Evolutionary conservation across 495 filamentous ascomycete species (phyloP), one percentile per base, ranked within the genome.

Genomic region (Podospora sp.): DNA sequence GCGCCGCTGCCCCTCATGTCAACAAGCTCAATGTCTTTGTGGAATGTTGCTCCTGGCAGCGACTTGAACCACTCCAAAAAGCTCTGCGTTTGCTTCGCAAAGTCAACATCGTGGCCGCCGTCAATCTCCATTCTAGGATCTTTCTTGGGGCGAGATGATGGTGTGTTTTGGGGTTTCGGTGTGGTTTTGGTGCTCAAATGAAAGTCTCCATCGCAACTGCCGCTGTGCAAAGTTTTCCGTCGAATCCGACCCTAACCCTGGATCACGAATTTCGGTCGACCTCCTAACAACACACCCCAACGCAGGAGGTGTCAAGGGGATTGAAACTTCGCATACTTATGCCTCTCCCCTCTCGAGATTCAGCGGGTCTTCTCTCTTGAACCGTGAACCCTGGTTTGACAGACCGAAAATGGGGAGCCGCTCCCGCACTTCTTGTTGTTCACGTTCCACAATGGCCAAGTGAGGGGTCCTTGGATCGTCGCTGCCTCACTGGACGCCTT

Each of bases 21-120:
- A 56, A 71, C 65, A n/a, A 84, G 78, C 50, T 74, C 62, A 61
- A 83, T 83, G 49, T 79, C 72, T 0, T 68, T 58, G 63, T 81
- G 80, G 60, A 84, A 83, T 25, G 77, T 83, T 3, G 81, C 77
- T 5, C 82, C 81, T 0, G 79, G 82, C 61, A 78, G 75, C 7
- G 69, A 51, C 35, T 65, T 71, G 69, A 84, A 84, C 82, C 82
- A 84, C 16, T 71, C 52, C 20, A 83, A 58, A 66, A 84, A 84
- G 1, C 49, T 60, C 7, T 75, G 67, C 1, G 82, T 77, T 16
- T 67, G 71, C 16, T 67, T 67, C 16, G 75, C 69, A 59, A 84
- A 84, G 1, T 68, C 65, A 11, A 50, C 52, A 29, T 62, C 53
- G 11, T 9, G 24, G n/a, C 63, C 66, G 56, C 64, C 60, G 36